Conservation (phyloP, 2,329 filamentous ascomycete species). For the Zalaria sp. region DNA sequence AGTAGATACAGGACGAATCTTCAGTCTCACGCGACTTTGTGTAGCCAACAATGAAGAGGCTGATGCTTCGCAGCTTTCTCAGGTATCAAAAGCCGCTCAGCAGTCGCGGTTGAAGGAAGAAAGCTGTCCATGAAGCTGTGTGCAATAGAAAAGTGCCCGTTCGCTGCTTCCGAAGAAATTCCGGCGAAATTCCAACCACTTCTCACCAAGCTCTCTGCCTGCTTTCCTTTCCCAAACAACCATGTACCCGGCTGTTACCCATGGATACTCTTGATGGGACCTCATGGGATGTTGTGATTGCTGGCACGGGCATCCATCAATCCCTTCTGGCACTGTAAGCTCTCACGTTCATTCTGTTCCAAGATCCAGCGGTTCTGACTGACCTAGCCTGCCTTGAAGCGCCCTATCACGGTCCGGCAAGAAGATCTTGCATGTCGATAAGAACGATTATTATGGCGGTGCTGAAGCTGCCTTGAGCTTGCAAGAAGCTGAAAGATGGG, state of each 20-base stretch:
- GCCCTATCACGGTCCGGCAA: constrained; percentile 84
- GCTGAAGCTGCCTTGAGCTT: constrained; percentile 74
- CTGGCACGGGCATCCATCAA: constrained; percentile 37
- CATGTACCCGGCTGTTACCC: background rate
- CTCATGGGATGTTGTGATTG: constrained; percentile 38
- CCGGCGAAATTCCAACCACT: too few species aligned
- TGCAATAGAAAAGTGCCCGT: too few species aligned
- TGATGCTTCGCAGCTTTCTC: constrained; percentile 5
- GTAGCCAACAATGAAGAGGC: constrained; percentile 29
- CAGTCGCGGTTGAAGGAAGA: constrained; percentile 16
- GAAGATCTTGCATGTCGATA: constrained; percentile 80
- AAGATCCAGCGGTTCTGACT: constrained; percentile 47
- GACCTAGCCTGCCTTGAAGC: constrained; percentile 53
- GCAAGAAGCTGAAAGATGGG: constrained; percentile 69
- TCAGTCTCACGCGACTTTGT: constrained; percentile 28
- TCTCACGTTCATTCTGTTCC: constrained; percentile 4
- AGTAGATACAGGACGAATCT: constrained; percentile 35
- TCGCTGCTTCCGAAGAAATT: too few species aligned
- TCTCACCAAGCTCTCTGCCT: too few species aligned
- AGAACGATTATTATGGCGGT: constrained; percentile 78
- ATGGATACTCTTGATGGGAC: constrained; percentile 38
- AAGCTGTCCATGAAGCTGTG: background rate
- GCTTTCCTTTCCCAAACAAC: too few species aligned
- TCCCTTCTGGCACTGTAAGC: constrained; percentile 40
- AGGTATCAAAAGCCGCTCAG: constrained; percentile 16